Base-by-base conservation (phyloP, 495 filamentous ascomycete genomes). In the Pyronema domesticum region DNA sequence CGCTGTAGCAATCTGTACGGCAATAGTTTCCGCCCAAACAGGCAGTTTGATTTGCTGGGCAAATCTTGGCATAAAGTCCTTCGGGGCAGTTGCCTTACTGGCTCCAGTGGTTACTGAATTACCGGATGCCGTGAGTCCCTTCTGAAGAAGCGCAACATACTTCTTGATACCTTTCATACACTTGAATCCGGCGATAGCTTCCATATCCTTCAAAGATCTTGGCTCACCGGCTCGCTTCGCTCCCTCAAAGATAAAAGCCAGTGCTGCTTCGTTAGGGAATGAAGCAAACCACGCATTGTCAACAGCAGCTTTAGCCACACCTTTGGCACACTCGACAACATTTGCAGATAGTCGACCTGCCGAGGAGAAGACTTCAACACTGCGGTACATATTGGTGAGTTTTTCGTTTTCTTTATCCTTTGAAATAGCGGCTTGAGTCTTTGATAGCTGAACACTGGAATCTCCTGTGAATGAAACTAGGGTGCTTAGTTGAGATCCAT, bases 401-500 rank as follows among this genome's bases (percentile, higher is more conserved):
- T 34, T 19, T 8, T n/a, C 34, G 14, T 53, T 43, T 30, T 17
- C 13, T 23, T 30, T 30, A 18, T 47, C 8, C 19, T 47, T 47
- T 1, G 19, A 11, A 47, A 23, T 14, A 11, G 13, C 1, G 3
- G 13, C 10, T 23, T 47, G 45, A 47, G 45, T 30, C 14, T 18
- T 47, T 13, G 45, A 47, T 13, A 47, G 45, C 7, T 14, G 10
- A 30, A 47, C 19, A 13, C 48, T 51, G 48, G 8, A 1, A 8
- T n/a, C 11, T 30, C 17, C 17, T 10, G 23, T n/a, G 48, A 36
- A 8, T 10, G 17, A 51, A 58, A 98, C 94, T 46, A 72, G 75
- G 7, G 91, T 98, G 66, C 89, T 78, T 37, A 98, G 82, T 69
- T 94, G 86, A 56, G 82, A 80, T 45, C 88, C 89, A 60, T 91